phyloP scores from a whole-genome alignment of 768 basidiomycete genomes.

The Baorangia bicolor region DNA sequence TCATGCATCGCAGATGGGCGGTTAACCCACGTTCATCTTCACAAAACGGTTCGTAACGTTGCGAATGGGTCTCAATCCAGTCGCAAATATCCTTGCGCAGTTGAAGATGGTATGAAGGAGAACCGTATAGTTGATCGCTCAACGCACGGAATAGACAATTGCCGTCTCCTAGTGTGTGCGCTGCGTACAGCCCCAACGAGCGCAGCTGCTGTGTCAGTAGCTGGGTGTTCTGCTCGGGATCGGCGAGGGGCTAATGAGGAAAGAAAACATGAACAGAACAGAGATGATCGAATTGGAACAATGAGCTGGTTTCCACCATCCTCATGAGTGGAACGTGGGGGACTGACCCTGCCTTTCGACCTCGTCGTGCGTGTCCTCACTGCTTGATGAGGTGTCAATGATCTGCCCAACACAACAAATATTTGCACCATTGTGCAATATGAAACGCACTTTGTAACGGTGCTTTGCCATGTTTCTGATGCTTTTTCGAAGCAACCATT shows the following conservation, averaged over 20 bases:
- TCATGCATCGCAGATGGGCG: conserved; percentile 74
- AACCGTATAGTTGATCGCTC: conserved; percentile 83
- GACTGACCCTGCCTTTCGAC: conserved; percentile 56
- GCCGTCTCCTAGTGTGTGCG: conserved; percentile 82
- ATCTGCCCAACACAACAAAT: conserved; percentile 25
- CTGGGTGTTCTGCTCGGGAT: conserved; percentile 64
- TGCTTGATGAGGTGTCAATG: conserved; percentile 33
- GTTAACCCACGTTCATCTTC: conserved; percentile 80
- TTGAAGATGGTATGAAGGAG: conserved; percentile 63
- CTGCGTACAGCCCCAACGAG: conserved; percentile 81
- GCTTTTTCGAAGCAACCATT: conserved; percentile 45
- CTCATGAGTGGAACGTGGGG: conserved; percentile 24
- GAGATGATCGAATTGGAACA: conserved; percentile 15
- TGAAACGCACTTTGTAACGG: conserved; percentile 41
- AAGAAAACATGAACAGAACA: background rate
- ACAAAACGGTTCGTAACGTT: conserved; percentile 83
- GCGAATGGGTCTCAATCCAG: conserved; percentile 68
- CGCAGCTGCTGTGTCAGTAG: conserved; percentile 72
- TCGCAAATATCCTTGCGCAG: conserved; percentile 78
- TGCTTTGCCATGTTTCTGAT: conserved; percentile 37
- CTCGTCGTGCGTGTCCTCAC: conserved; percentile 59
- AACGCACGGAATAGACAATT: conserved; percentile 93
- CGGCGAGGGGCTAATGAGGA: conserved; percentile 41
- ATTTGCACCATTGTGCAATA: conserved; percentile 25
- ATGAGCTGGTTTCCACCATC: conserved; percentile 16